phyloP scores from a whole-genome alignment of 176 grass and related monocot genomes.

The Poa pratensis region DNA sequence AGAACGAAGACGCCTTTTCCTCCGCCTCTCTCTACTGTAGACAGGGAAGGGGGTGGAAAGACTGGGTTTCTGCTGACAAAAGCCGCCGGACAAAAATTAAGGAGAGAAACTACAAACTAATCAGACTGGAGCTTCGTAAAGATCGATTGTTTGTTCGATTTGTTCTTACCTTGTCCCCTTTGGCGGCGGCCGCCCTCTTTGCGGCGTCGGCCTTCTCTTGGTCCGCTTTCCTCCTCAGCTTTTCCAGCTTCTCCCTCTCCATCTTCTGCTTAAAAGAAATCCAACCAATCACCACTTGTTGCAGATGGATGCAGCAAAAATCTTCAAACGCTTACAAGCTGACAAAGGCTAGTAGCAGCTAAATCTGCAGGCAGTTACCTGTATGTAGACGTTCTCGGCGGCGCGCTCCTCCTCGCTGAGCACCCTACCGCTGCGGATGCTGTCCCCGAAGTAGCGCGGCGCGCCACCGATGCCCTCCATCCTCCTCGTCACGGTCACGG shows the following conservation, averaged over 20 bases:
- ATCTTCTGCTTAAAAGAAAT: constrained; percentile 64
- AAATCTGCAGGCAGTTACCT: constrained; percentile 29
- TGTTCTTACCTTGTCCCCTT: constrained; percentile 40
- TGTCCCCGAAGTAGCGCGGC: constrained; percentile 72
- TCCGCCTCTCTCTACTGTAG: too few relatives aligned
- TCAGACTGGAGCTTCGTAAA: neutral
- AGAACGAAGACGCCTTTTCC: too few relatives aligned
- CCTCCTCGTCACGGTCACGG: constrained; percentile 24
- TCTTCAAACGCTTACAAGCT: neutral
- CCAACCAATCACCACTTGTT: neutral
- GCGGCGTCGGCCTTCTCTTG: constrained; percentile 64
- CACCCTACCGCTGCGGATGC: constrained; percentile 63
- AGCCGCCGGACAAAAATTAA: too few relatives aligned
- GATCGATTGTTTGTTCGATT: neutral
- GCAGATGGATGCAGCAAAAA: neutral
- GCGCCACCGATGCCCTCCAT: constrained; percentile 44
- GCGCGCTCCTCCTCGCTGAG: constrained; percentile 91
- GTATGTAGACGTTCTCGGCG: constrained; percentile 84
- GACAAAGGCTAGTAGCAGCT: neutral
- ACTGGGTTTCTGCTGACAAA: too few relatives aligned
- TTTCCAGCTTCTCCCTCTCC: constrained; percentile 91
- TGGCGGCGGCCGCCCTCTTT: constrained; percentile 38
- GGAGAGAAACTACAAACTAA: neutral
- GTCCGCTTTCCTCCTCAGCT: constrained; percentile 68
- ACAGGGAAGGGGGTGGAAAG: too few relatives aligned